These are phyloP conservation scores for Lipomyces oligophaga DNA, from an alignment of 805 yeast species.

Conservation along the genomic window DNA sequence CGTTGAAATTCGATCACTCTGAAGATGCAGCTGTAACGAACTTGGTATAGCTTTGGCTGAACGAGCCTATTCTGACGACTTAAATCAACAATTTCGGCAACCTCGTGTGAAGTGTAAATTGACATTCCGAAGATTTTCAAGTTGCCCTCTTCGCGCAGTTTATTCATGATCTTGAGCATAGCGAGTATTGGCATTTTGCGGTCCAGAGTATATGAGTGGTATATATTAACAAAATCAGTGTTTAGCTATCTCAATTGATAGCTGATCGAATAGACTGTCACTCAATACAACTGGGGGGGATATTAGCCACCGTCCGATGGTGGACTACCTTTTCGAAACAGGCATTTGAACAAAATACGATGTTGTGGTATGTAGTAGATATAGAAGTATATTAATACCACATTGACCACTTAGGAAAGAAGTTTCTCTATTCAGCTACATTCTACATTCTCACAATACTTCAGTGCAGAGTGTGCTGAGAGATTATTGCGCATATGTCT, in stretches of 20 bases:
- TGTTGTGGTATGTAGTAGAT: too few species aligned
- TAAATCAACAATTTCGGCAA: conserved; percentile 14
- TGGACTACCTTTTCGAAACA: too few species aligned
- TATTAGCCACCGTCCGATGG: too few species aligned
- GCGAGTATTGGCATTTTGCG: conserved; percentile 31
- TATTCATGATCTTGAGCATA: conserved; percentile 31
- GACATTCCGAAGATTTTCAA: conserved; percentile 33
- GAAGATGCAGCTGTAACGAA: conserved; percentile 32
- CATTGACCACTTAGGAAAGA: too few species aligned
- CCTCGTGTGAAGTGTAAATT: conserved; percentile 26
- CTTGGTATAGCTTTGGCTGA: conserved; percentile 33
- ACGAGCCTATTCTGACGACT: conserved; percentile 5
- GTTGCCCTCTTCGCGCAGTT: conserved; percentile 31
- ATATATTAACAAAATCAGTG: conserved; percentile 14
- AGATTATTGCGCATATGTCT: too few species aligned
- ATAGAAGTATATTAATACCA: too few species aligned
- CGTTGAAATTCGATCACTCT: conserved; percentile 29
- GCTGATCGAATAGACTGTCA: too few species aligned
- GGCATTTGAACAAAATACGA: too few species aligned
- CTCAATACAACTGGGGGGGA: too few species aligned
- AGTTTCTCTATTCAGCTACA: too few species aligned
- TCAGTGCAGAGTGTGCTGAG: too few species aligned
- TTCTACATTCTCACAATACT: too few species aligned
- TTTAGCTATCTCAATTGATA: conserved; percentile 10
- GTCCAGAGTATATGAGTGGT: conserved; percentile 32